Evolutionary conservation across 352 stramenopile genomes (phyloP).

Genomic region (Pythium coloratum): DNA sequence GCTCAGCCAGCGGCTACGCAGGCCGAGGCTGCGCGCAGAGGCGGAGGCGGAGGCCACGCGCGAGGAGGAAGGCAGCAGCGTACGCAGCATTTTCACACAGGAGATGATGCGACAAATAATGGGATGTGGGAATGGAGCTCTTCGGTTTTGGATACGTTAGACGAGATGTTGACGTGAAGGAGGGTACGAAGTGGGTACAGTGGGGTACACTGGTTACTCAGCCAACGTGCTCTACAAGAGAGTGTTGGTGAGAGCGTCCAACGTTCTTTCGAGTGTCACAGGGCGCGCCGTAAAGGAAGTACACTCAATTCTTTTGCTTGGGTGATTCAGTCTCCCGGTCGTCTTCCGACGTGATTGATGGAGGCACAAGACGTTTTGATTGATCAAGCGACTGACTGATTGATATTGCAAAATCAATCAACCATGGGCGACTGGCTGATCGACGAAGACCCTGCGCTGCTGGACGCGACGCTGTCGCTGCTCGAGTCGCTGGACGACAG

Average conservation of each 20-base stretch:
- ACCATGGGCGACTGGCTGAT: neutral
- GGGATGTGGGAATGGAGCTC: neutral
- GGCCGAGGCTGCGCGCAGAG: neutral
- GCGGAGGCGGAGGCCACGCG: neutral
- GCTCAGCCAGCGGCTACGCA: slow-evolving; percentile 16
- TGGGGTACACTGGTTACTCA: neutral
- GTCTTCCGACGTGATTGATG: neutral
- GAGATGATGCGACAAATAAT: neutral
- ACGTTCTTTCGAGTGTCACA: no score
- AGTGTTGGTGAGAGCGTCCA: no score
- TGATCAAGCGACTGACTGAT: neutral
- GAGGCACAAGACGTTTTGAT: neutral
- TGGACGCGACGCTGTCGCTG: slow-evolving; percentile 23
- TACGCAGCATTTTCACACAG: neutral
- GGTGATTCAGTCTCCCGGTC: no score
- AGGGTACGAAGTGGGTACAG: neutral
- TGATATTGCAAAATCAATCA: neutral
- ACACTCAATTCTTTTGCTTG: no score
- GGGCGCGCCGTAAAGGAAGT: no score
- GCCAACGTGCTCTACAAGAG: no score
- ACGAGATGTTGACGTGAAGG: slow-evolving; percentile 1
- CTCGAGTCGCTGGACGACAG: slow-evolving; percentile 15
- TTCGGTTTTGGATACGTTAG: neutral
- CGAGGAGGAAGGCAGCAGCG: neutral
- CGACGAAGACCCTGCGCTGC: slow-evolving; percentile 20